A percentile compares a stretch with the other conserved stretches of the same genome.
Conservation (phyloP, 192 early-diverging fungal genomes). For the Phlyctochytrium arcticum region DNA sequence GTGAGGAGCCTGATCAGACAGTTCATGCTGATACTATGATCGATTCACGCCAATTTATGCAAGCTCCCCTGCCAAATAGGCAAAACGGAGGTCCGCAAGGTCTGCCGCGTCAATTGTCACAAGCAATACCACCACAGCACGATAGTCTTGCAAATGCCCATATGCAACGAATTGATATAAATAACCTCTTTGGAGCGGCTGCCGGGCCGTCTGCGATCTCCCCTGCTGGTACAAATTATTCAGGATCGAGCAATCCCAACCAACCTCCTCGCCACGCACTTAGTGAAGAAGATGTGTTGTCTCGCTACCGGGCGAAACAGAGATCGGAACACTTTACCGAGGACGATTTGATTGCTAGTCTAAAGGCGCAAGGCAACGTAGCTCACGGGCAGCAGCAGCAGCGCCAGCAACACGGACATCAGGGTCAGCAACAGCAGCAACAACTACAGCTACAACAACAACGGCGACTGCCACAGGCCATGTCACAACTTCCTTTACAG, state of each 20-base stretch:
- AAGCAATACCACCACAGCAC: background rate
- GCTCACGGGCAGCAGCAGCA: too few relatives aligned
- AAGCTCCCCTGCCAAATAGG: too few relatives aligned
- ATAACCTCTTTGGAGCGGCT: conserved; percentile 8
- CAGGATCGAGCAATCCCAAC: too few relatives aligned
- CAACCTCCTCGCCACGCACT: background rate
- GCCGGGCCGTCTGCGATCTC: background rate
- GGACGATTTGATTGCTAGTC: background rate
- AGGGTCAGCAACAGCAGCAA: background rate
- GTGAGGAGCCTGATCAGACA: background rate
- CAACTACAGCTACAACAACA: background rate
- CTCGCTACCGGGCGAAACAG: background rate
- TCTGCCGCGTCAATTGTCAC: too few relatives aligned
- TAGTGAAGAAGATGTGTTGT: conserved; percentile 13
- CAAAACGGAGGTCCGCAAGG: too few relatives aligned
- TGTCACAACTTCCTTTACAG: too few relatives aligned
- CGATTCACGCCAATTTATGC: too few relatives aligned
- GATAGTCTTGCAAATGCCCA: background rate
- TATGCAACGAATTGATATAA: conserved; percentile 16
- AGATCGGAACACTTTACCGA: background rate
- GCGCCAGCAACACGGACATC: too few relatives aligned
- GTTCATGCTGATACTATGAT: too few relatives aligned
- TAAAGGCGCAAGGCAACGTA: too few relatives aligned
- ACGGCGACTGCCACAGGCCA: too few relatives aligned
- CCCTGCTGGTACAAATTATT: too few relatives aligned